Conservation (phyloP, 1,139 yeast species). For the Taphrina populina region DNA sequence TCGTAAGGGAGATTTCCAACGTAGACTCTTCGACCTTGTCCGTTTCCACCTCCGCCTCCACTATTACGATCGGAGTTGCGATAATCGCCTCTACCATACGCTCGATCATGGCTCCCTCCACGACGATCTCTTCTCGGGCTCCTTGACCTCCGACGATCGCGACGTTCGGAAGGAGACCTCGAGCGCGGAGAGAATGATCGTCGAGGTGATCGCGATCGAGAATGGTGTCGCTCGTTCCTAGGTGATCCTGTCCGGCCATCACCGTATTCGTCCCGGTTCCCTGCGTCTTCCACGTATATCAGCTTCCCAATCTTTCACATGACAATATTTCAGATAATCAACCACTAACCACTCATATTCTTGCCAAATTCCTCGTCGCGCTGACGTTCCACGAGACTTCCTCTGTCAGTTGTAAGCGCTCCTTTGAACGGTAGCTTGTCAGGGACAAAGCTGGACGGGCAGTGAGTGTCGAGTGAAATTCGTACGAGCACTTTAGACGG, state of each 20-base stretch:
- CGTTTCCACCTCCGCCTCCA: constrained; percentile 22
- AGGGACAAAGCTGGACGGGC: too few relatives aligned
- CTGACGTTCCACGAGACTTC: too few relatives aligned
- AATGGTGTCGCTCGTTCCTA: constrained; percentile 9
- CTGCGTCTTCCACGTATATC: constrained; percentile 19
- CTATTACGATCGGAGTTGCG: constrained; percentile 4
- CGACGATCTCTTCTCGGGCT: constrained; percentile 16
- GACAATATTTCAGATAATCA: neutral
- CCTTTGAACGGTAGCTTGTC: too few relatives aligned
- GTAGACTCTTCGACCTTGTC: constrained; percentile 49
- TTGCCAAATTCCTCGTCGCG: too few relatives aligned
- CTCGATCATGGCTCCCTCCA: constrained; percentile 10
- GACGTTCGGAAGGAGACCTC: constrained; percentile 21
- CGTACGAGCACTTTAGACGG: too few relatives aligned
- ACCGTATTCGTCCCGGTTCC: neutral
- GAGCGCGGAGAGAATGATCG: constrained; percentile 26
- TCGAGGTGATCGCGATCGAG: constrained; percentile 29
- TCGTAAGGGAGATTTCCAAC: constrained; percentile 65
- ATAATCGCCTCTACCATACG: neutral
- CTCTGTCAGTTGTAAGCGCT: too few relatives aligned
- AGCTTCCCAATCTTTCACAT: constrained; percentile 16
- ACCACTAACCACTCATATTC: constrained; percentile 24
- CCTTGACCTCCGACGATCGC: constrained; percentile 23
- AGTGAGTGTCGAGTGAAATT: too few relatives aligned
- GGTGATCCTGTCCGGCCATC: constrained; percentile 16